Evolutionary conservation across 2,329 filamentous ascomycete genomes (phyloP).

Genomic region (Rhinocladiella mackenziei): DNA sequence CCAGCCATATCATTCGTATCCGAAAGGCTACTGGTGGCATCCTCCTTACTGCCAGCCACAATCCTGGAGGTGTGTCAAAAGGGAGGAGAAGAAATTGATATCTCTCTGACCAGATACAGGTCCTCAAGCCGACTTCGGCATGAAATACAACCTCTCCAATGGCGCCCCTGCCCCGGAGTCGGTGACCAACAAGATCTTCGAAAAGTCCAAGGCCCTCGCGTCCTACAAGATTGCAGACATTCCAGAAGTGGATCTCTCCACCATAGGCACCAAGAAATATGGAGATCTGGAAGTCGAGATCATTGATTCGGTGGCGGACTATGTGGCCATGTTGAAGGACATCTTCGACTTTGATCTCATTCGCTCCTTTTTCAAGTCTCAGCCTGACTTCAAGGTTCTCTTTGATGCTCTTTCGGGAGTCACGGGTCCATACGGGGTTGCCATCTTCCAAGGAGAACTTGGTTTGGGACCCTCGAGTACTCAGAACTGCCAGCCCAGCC

Average conservation of each 20-base stretch:
- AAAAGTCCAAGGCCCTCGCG: constrained; percentile 80
- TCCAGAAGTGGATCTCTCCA: constrained; percentile 77
- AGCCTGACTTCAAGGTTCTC: constrained; percentile 92
- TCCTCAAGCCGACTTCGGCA: constrained; percentile 92
- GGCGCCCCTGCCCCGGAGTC: constrained; percentile 92
- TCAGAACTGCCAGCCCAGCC: constrained; percentile 87
- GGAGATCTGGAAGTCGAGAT: constrained; percentile 89
- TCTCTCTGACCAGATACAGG: constrained; percentile 49
- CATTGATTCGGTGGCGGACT: constrained; percentile 88
- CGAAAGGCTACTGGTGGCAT: constrained; percentile 94
- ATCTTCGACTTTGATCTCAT: constrained; percentile 98
- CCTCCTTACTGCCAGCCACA: constrained; percentile 93
- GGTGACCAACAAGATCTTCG: constrained; percentile 97
- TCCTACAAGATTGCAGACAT: constrained; percentile 91
- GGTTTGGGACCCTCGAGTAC: constrained; percentile 71
- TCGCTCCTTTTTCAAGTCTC: constrained; percentile 81
- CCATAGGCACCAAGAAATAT: constrained; percentile 78
- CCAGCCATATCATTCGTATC: constrained; percentile 92
- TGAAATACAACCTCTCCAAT: constrained; percentile 99
- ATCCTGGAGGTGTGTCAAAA: constrained; percentile 75
- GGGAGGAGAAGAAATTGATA: background rate
- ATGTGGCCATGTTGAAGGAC: constrained; percentile 90
- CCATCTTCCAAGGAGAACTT: constrained; percentile 92
- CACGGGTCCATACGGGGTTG: constrained; percentile 88
- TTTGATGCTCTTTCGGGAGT: constrained; percentile 95